These are phyloP conservation scores for Grifola frondosa DNA, from an alignment of 1,284 basidiomycete genomes.

Conservation along the genomic window DNA sequence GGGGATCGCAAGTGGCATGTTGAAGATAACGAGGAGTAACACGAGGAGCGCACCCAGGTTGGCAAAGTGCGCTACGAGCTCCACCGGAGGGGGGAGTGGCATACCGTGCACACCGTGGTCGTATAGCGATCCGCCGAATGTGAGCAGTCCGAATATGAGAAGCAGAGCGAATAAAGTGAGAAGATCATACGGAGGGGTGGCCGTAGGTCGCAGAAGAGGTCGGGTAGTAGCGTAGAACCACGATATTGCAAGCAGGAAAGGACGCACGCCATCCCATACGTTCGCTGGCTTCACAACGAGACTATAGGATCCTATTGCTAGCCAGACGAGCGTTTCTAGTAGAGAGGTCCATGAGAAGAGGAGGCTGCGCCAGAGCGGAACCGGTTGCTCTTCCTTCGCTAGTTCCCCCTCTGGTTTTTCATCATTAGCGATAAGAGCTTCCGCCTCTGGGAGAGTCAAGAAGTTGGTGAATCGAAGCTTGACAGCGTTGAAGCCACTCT, in stretches of 20 bases:
- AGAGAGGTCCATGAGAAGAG: conserved; percentile 51
- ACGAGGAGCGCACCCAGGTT: conserved; percentile 43
- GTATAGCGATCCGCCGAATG: conserved; percentile 50
- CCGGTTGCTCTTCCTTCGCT: conserved; percentile 15
- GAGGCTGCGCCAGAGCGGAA: conserved; percentile 57
- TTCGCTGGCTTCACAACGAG: conserved; percentile 30
- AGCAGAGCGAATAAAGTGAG: conserved; percentile 49
- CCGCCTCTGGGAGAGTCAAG: conserved; percentile 59
- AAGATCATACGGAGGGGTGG: conserved; percentile 54
- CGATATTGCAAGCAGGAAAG: conserved; percentile 43
- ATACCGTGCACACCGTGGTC: conserved; percentile 39
- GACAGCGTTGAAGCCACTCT: conserved; percentile 28
- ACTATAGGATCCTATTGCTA: conserved; percentile 45
- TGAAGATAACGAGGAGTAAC: conserved; percentile 45
- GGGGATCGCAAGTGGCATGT: conserved; percentile 60
- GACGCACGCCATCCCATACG: conserved; percentile 32
- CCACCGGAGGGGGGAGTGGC: conserved; percentile 36
- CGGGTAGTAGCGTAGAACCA: conserved; percentile 59
- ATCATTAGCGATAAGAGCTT: conserved; percentile 41
- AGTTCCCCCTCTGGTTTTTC: conserved; percentile 23
- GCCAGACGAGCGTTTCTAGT: conserved; percentile 49
- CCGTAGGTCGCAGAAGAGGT: conserved; percentile 39
- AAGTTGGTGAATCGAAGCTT: conserved; percentile 45
- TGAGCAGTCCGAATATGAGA: conserved; percentile 40
- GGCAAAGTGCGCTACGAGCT: conserved; percentile 34